phyloP scores from a whole-genome alignment of 2,329 filamentous ascomycete species.

The Aplosporella prunicola region DNA sequence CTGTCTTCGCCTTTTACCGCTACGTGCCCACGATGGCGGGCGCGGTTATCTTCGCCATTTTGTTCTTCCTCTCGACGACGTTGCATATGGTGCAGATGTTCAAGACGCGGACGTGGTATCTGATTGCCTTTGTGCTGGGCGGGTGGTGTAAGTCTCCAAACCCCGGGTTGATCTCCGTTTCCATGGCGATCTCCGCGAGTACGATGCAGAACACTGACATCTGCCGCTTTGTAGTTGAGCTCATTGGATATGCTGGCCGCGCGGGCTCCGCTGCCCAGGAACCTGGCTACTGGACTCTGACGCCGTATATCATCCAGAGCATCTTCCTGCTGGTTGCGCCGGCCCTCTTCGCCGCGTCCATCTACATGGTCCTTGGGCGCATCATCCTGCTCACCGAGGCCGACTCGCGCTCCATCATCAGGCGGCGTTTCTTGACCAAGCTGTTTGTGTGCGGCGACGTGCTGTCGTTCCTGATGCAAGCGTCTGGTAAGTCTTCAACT shows the following conservation, averaged over 20 bases:
- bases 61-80: slow-evolving; percentile 20
- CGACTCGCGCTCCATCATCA: slow-evolving; percentile 27
- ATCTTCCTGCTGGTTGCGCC: slow-evolving; percentile 38
- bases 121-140: slow-evolving; percentile 44
- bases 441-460: slow-evolving; percentile 36
- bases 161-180: slow-evolving; percentile 7
- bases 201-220: background rate
- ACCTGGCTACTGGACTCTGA: slow-evolving; percentile 18
- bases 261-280: slow-evolving; percentile 20
- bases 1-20: slow-evolving; percentile 26
- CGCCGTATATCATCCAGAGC: slow-evolving; percentile 35
- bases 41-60: slow-evolving; percentile 21
- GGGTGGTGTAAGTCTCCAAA: slow-evolving; percentile 42
- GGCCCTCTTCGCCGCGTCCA: slow-evolving; percentile 38
- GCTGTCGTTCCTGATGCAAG: slow-evolving; percentile 33
- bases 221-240: slow-evolving; percentile 33
- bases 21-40: slow-evolving; percentile 22
- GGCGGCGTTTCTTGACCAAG: slow-evolving; percentile 29
- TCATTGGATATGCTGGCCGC: slow-evolving; percentile 42
- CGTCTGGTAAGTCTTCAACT: slow-evolving; percentile 7
- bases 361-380: slow-evolving; percentile 37
- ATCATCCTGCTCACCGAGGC: slow-evolving; percentile 28
- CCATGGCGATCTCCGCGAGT: too few species aligned
- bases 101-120: slow-evolving; percentile 39
- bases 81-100: slow-evolving; percentile 32